Percentiles rank a stretch among this genome's conserved stretches.
These are phyloP conservation scores for Thymus quinquecostatus DNA, from an alignment of 257 asterid genomes.

Conservation along the genomic window DNA sequence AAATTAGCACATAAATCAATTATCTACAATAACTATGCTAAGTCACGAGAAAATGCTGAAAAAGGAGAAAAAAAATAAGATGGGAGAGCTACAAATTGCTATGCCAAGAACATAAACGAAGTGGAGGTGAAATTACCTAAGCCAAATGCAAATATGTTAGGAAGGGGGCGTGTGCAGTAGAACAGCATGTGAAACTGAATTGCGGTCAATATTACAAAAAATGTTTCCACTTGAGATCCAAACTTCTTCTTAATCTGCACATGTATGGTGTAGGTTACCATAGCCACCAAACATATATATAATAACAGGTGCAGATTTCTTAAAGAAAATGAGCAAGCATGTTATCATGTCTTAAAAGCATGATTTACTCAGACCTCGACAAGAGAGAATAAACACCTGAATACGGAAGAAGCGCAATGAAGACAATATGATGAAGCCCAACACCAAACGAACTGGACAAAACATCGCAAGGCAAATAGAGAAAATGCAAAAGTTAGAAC, in stretches of 20 bases:
- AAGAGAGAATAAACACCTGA: conserved; percentile 51
- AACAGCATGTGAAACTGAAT: conserved; percentile 90
- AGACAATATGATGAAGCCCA: conserved; percentile 69
- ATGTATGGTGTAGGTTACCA: conserved; percentile 30
- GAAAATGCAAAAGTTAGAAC: conserved; percentile 12
- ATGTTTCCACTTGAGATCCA: conserved; percentile 92
- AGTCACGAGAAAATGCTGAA: conserved; percentile 12
- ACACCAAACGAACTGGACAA: conserved; percentile 78
- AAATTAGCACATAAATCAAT: conserved; percentile 23
- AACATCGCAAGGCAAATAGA: conserved; percentile 22
- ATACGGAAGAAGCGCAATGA: conserved; percentile 75
- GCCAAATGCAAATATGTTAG: conserved; percentile 87
- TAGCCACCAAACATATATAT: conserved; percentile 12
- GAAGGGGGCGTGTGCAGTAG: conserved; percentile 97
- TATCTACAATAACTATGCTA: background rate
- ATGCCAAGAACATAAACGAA: conserved; percentile 11
- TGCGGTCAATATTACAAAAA: conserved; percentile 76
- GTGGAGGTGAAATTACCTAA: conserved; percentile 59
- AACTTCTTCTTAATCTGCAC: conserved; percentile 83
- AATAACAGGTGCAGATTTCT: conserved; percentile 15
- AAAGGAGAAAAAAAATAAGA: background rate
- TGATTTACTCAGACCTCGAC: background rate
- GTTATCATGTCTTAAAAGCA: background rate
- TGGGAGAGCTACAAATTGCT: background rate
- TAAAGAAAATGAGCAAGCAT: conserved; percentile 20